Conservation (phyloP, 2,329 filamentous ascomycete genomes). For the Trichoderma sp. region DNA sequence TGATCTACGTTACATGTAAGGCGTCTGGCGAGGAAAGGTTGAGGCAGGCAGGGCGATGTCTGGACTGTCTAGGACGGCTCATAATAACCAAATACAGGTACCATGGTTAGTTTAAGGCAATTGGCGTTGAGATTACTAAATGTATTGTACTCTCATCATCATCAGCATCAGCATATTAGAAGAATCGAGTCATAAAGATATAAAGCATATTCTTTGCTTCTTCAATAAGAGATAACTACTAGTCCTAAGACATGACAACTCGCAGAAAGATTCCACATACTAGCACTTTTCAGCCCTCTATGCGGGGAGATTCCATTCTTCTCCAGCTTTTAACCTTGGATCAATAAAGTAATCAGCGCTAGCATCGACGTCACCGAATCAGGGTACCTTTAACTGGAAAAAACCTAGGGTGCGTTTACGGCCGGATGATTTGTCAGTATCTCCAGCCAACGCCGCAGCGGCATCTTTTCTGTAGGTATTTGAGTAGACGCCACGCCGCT, state of each 20-base stretch:
- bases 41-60: neutral
- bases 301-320: neutral
- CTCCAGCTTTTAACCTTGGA: neutral
- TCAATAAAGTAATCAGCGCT: constrained; percentile 16
- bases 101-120: neutral
- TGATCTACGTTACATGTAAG: constrained; percentile 23
- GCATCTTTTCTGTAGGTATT: neutral
- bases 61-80: neutral
- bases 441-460: neutral
- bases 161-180: neutral
- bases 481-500: neutral
- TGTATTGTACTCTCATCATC: neutral
- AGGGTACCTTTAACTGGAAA: neutral
- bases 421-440: constrained; percentile 20
- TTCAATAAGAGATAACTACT: neutral
- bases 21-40: constrained; percentile 15
- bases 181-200: neutral
- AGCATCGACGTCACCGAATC: constrained; percentile 5
- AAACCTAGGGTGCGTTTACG: constrained; percentile 9
- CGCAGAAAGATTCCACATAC: neutral
- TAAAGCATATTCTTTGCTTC: neutral
- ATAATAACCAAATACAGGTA: constrained; percentile 19
- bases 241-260: neutral
- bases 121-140: neutral
- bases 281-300: neutral